phyloP scores from a whole-genome alignment of 495 filamentous ascomycete genomes.

The Penicillium longicatenatum region DNA sequence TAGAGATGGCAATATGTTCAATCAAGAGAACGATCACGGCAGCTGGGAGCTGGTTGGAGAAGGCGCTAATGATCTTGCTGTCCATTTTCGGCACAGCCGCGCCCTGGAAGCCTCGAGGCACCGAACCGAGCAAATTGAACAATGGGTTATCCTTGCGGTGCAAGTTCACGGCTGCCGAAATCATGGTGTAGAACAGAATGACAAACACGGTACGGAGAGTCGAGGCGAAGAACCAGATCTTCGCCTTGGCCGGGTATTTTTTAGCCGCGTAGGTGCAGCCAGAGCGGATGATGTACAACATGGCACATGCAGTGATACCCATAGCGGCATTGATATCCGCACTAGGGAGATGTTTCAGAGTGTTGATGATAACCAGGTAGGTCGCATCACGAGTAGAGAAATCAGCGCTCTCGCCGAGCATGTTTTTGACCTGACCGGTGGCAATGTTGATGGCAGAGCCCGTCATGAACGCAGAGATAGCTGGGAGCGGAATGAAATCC shows the following conservation, averaged over 20 bases:
- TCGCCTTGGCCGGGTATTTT: slow-evolving; percentile 68
- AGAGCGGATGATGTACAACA: slow-evolving; percentile 82
- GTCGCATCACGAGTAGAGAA: slow-evolving; percentile 78
- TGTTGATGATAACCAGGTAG: slow-evolving; percentile 86
- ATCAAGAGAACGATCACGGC: slow-evolving; percentile 92
- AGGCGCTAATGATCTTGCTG: slow-evolving; percentile 59
- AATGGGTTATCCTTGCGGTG: slow-evolving; percentile 48
- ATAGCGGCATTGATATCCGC: slow-evolving; percentile 82
- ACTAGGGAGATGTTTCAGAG: slow-evolving; percentile 69
- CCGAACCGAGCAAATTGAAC: slow-evolving; percentile 70
- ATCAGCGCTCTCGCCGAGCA: slow-evolving; percentile 77
- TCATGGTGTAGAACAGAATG: slow-evolving; percentile 89
- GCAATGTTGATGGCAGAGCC: slow-evolving; percentile 92
- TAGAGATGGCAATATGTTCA: slow-evolving; percentile 96
- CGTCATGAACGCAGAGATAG: slow-evolving; percentile 97
- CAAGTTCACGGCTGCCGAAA: slow-evolving; percentile 81
- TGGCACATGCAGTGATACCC: slow-evolving; percentile 77
- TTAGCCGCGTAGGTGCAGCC: slow-evolving; percentile 66
- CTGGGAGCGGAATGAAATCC: slow-evolving; percentile 88
- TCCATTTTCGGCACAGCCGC: slow-evolving; percentile 76
- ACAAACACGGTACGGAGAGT: slow-evolving; percentile 91
- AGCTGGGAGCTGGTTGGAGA: slow-evolving; percentile 67
- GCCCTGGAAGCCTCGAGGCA: slow-evolving; percentile 84
- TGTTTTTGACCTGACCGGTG: slow-evolving; percentile 77
- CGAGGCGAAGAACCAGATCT: slow-evolving; percentile 82